A percentile compares a stretch with the other conserved stretches of the same genome.
Evolutionary conservation across 139 green algal genomes (phyloP).

Genomic region (Coelastrella sp.): DNA sequence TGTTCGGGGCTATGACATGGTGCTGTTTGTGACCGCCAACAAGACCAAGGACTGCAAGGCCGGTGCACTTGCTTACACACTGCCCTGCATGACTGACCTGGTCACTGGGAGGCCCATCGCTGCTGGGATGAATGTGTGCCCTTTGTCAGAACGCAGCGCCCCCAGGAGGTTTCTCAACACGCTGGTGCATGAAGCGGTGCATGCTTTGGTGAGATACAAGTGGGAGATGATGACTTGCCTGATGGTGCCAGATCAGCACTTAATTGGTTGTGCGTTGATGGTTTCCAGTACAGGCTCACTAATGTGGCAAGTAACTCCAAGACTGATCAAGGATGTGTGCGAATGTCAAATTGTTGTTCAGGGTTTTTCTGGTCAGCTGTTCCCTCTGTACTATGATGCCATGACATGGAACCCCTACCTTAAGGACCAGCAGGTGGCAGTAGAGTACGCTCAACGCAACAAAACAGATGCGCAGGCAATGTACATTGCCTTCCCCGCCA

Average conservation of each 20-base stretch:
- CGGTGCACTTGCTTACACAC: slow-evolving; percentile 34
- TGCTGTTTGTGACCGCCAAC: slow-evolving; percentile 36
- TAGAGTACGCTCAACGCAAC: slow-evolving; percentile 22
- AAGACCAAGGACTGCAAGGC: slow-evolving; percentile 30
- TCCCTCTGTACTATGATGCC: slow-evolving; percentile 40
- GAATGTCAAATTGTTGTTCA: no score
- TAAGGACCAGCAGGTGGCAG: slow-evolving; percentile 11
- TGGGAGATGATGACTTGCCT: not conserved
- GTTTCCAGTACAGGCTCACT: no score
- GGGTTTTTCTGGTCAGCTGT: slow-evolving; percentile 40
- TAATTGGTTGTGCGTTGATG: no score
- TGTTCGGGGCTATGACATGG: slow-evolving; percentile 23
- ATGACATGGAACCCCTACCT: slow-evolving; percentile 37
- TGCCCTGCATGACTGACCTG: slow-evolving; percentile 33
- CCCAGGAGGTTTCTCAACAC: slow-evolving; percentile 23
- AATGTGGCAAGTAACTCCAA: no score
- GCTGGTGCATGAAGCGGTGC: slow-evolving; percentile 36
- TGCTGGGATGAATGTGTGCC: slow-evolving; percentile 34
- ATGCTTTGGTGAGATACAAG: slow-evolving; percentile 29
- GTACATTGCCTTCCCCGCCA: slow-evolving; percentile 29
- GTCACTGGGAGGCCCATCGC: slow-evolving; percentile 32
- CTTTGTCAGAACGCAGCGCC: not conserved
- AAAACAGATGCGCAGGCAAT: slow-evolving; percentile 11
- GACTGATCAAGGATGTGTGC: no score
- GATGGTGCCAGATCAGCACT: no score